These are phyloP conservation scores for Allomyces javanicus DNA, from an alignment of 192 early-diverging fungal species.

Conservation along the genomic window DNA sequence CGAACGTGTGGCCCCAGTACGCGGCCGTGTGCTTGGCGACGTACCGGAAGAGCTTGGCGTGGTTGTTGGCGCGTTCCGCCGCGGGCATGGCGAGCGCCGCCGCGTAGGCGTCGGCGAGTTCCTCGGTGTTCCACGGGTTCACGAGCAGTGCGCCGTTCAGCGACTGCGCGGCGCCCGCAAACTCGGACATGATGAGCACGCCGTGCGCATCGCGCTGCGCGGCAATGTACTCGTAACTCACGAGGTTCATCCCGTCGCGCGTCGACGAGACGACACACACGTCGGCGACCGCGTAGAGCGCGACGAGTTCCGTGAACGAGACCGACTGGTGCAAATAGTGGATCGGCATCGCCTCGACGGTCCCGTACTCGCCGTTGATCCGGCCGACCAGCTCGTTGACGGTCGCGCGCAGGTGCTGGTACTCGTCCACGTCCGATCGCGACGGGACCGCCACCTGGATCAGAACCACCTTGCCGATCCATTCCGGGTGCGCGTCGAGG, in stretches of 20 bases:
- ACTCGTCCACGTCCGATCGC: slow-evolving; percentile 95
- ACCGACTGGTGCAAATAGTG: slow-evolving; percentile 97
- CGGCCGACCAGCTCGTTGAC: slow-evolving; percentile 96
- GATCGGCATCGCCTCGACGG: slow-evolving; percentile 93
- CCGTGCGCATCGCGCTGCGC: slow-evolving; percentile 82
- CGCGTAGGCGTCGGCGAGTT: slow-evolving; percentile 68
- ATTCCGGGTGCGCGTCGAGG: slow-evolving; percentile 68
- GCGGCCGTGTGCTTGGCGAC: slow-evolving; percentile 93
- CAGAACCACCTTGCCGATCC: slow-evolving; percentile 79
- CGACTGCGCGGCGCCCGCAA: slow-evolving; percentile 96
- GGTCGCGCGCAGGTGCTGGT: slow-evolving; percentile 74
- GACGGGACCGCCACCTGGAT: slow-evolving; percentile 97
- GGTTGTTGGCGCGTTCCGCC: slow-evolving; percentile 54
- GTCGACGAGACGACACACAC: slow-evolving; percentile 94
- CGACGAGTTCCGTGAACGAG: slow-evolving; percentile 79
- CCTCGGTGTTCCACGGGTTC: slow-evolving; percentile 99
- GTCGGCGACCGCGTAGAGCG: slow-evolving; percentile 89
- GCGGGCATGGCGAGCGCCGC: slow-evolving; percentile 86
- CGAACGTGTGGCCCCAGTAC: slow-evolving; percentile 91
- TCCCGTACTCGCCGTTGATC: slow-evolving; percentile 89
- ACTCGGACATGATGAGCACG: slow-evolving; percentile 89
- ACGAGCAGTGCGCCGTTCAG: slow-evolving; percentile 91
- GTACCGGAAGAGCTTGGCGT: slow-evolving; percentile 82
- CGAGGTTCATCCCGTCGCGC: slow-evolving; percentile 98
- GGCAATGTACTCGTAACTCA: slow-evolving; percentile 95